These are phyloP conservation scores for Hippophae tibetana DNA, from an alignment of 306 rosid genomes.

Conservation along the genomic window DNA sequence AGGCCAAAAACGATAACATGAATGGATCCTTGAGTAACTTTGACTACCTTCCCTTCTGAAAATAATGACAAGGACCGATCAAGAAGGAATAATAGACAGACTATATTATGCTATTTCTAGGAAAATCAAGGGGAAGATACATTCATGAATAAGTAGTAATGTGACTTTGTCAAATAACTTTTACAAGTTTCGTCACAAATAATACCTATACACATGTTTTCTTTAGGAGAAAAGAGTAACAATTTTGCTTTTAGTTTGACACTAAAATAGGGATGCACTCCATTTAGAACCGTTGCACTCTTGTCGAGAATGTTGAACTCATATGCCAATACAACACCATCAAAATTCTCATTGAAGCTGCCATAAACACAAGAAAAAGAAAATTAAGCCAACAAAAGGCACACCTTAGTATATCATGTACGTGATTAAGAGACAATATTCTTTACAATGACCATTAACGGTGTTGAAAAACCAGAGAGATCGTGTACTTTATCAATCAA, in stretches of 20 bases:
- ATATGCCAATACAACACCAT: conserved; percentile 74
- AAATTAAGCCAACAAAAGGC: neutral
- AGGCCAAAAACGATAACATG: conserved; percentile 73
- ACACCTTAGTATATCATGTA: too few relatives aligned
- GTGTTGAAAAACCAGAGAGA: too few relatives aligned
- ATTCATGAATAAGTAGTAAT: neutral
- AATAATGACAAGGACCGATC: neutral
- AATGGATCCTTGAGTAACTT: conserved; percentile 56
- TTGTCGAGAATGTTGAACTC: conserved; percentile 43
- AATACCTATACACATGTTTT: conserved; percentile 76
- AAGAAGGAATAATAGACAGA: too few relatives aligned
- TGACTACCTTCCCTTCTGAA: conserved; percentile 79
- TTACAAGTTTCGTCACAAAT: neutral
- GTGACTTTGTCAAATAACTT: neutral
- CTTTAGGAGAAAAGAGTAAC: conserved; percentile 71
- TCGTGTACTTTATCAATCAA: too few relatives aligned
- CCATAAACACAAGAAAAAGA: conserved; percentile 11
- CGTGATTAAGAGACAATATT: too few relatives aligned
- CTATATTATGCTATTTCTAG: too few relatives aligned
- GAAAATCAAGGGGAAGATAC: neutral
- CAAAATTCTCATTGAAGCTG: conserved; percentile 57
- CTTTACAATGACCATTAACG: too few relatives aligned
- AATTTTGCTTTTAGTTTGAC: conserved; percentile 44
- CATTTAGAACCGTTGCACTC: conserved; percentile 20
- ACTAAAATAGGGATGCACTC: conserved; percentile 46